Evolutionary conservation across 768 basidiomycete species (phyloP).

Genomic region (Tricholoma bakamatsutake): DNA sequence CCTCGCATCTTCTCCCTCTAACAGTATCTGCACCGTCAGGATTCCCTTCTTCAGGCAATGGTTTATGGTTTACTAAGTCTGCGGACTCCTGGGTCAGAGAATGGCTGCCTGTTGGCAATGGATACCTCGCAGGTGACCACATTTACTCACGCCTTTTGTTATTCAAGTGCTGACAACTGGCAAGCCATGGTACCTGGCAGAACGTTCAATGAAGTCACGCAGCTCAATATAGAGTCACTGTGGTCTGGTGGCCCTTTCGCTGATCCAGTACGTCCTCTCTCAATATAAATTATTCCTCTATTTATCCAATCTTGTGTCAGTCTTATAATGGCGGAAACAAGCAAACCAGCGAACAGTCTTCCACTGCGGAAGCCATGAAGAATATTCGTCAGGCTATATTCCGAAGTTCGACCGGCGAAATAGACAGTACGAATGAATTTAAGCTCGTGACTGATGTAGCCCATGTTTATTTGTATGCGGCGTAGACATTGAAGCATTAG

Average conservation of each 20-base stretch:
- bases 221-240: constrained; percentile 70
- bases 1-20: constrained; percentile 16
- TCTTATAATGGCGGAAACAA: constrained; percentile 72
- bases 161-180: not conserved
- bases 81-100: constrained; percentile 52
- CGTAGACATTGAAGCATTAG: constrained; percentile 50
- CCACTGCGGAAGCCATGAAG: constrained; percentile 45
- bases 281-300: not conserved
- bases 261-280: constrained; percentile 41
- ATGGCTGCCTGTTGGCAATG: constrained; percentile 70
- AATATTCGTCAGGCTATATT: constrained; percentile 53
- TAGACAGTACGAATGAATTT: constrained; percentile 36
- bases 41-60: constrained; percentile 73
- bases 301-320: constrained; percentile 20
- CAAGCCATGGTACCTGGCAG: constrained; percentile 65
- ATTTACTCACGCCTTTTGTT: not conserved
- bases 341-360: constrained; percentile 33
- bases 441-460: not conserved
- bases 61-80: constrained; percentile 59
- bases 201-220: constrained; percentile 50
- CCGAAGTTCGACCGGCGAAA: constrained; percentile 50
- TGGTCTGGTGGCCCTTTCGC: constrained; percentile 74
- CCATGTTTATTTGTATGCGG: not conserved
- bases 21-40: constrained; percentile 28
- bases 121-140: constrained; percentile 17